Evolutionary conservation across 441 rosid genomes (phyloP), one percentile per base, ranked within the genome.

Genomic region (California macrophylla): DNA sequence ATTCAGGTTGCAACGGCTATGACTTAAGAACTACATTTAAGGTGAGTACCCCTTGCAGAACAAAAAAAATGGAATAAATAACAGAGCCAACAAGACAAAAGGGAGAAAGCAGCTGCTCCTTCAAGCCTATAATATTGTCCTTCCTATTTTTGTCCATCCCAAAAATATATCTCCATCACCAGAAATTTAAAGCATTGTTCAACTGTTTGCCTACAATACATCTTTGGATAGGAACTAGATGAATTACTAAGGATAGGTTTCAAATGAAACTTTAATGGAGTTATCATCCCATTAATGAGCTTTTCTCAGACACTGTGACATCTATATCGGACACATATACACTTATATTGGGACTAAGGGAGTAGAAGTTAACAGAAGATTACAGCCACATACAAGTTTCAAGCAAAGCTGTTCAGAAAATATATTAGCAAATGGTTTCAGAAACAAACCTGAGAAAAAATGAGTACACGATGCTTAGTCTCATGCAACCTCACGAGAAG

Each of bases 391-490:
- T n/a, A n/a, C n/a, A n/a, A n/a, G n/a, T n/a, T n/a, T n/a, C n/a
- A n/a, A n/a, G 12, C 42, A 30, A 32, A 3, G 16, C 6, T 63
- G 66, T 66, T 34, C 50, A 18, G 32, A 36, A 8, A 34, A 21
- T 20, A 5, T 10, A 65, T 32, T 6, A 65, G 26, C 34, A 34
- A 23, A 34, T 65, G 8, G 68, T 38, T 34, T 66, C 47, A 38
- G 76, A 76, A 69, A 80, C 82, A 63, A 78, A 96, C 99, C 99
- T 96, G 99, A 3, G 99, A 96, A 77, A 96, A 96, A 69, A 96
- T 89, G 74, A 96, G 82, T 73, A 96, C 96, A 34, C 99, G 97
- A 76, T 92, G 99, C 76, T 89, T 96, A 64, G 99, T 96, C 86
- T 85, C 92, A 72, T 89, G 96, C 86, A 96, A 85, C 82, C 87